Evolutionary conservation across 2,329 filamentous ascomycete genomes (phyloP), one percentile per base, ranked within the genome.

Genomic region (Aureobasidium sp.): DNA sequence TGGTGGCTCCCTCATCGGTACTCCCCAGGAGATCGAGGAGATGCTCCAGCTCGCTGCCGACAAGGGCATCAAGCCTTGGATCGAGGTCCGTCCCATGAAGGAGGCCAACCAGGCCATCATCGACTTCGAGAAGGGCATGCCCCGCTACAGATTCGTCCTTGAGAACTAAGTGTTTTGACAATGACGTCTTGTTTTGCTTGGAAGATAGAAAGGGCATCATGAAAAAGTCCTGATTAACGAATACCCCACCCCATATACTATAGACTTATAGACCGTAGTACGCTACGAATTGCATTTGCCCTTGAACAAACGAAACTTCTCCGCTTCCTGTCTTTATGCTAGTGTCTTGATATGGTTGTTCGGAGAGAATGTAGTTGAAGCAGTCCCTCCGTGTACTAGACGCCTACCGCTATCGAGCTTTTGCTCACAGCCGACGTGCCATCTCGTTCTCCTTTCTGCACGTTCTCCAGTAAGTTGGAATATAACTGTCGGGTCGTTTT

Each of bases 41-140:
- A 87, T 87, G 84, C 67, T 87, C 59, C 67, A 80, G 64, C 77
- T 87, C 62, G 84, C 82, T 8, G 82, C 77, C 0, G 78, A 84
- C 60, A 81, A 85, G 72, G 77, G 78, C 2, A 74, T 87, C 39
- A 78, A 80, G 72, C 78, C 83, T 5, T 83, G 81, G 80, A 81
- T 90, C 42, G 82, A 90, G 78, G 78, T 78, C 68, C 74, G 80
- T 40, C 78, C 79, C 1, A 77, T 87, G 77, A 80, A 78, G 70
- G 79, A 83, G 15, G 81, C 80, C 2, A 86, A 86, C 71, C 68
- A 80, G 70, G 77, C 77, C 3, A 72, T 86, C 24, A 66, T 84
- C 27, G 83, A 86, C 62, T 79, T 86, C 75, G 79, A 81, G 19
- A 71, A 74, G 0, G 83, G 83, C 1, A 81, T 82, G 69, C 79